Evolutionary conservation across 345 rosid species (phyloP).

Genomic region (Pugionium cornutum): DNA sequence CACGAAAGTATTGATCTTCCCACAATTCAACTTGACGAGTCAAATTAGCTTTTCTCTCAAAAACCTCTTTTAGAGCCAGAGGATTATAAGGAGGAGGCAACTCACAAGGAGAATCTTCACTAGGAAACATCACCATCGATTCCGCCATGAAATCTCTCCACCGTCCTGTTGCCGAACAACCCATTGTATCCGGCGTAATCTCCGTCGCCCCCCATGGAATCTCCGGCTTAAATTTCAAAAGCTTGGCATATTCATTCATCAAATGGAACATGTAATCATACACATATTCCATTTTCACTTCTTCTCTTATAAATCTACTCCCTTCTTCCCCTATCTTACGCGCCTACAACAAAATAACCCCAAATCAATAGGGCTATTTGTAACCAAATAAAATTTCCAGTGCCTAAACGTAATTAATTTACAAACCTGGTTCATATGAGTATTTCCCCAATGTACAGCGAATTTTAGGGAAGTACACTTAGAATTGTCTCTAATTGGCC

Average conservation of each 20-base stretch:
- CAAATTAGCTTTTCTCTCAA: constrained; percentile 42
- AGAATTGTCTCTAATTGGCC: constrained; percentile 61
- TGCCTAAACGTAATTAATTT: background rate
- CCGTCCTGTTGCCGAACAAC: constrained; percentile 42
- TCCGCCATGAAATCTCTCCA: constrained; percentile 59
- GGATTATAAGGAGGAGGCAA: constrained; percentile 52
- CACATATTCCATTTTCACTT: constrained; percentile 57
- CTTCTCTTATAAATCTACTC: constrained; percentile 51
- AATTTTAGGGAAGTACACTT: constrained; percentile 62
- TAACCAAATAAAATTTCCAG: background rate
- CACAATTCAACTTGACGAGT: constrained; percentile 54
- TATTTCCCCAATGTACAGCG: constrained; percentile 83
- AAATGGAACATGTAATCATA: constrained; percentile 80
- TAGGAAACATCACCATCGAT: constrained; percentile 56
- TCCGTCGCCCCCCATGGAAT: constrained; percentile 53
- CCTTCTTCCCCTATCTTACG: constrained; percentile 60
- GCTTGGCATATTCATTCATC: constrained; percentile 60
- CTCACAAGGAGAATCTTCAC: constrained; percentile 51
- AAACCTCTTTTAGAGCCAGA: constrained; percentile 40
- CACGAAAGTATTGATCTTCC: constrained; percentile 51
- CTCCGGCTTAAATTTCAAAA: constrained; percentile 63
- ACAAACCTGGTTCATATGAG: constrained; percentile 35
- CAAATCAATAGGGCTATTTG: background rate
- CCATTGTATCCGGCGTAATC: constrained; percentile 55
- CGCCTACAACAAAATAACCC: constrained; percentile 43